Percentiles rank a stretch among this genome's conserved stretches.
Evolutionary conservation across 1,284 basidiomycete species (phyloP).

Genomic region (Fomitopsis pinicola): DNA sequence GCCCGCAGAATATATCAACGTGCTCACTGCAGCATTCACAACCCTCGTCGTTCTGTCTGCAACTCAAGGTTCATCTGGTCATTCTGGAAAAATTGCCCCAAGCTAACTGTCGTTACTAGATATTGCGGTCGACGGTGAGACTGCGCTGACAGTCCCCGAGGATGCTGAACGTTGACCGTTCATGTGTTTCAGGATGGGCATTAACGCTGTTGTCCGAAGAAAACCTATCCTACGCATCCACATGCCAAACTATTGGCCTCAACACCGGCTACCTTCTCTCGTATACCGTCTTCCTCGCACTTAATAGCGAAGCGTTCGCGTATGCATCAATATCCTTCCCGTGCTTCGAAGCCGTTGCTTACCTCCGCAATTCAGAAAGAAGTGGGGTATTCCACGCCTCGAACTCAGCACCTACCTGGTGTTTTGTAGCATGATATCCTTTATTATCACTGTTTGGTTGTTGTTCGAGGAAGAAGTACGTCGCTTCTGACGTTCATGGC

Average conservation of each 20-base stretch:
- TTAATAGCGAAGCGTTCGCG: constrained; percentile 94
- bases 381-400: constrained; percentile 86
- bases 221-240: constrained; percentile 94
- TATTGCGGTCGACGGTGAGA: constrained; percentile 90
- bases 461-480: constrained; percentile 87
- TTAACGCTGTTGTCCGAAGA: constrained; percentile 94
- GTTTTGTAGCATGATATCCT: constrained; percentile 84
- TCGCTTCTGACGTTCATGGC: constrained; percentile 1
- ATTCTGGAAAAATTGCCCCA: not conserved
- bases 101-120: constrained; percentile 45
- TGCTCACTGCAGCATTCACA: constrained; percentile 87
- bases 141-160: no score
- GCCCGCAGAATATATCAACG: constrained; percentile 79
- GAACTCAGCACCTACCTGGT: constrained; percentile 81
- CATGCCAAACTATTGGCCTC: constrained; percentile 96
- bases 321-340: constrained; percentile 34
- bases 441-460: constrained; percentile 84
- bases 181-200: constrained; percentile 74
- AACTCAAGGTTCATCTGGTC: constrained; percentile 74
- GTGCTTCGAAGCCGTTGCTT: constrained; percentile 4
- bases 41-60: constrained; percentile 93
- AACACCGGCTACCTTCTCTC: constrained; percentile 96
- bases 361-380: constrained; percentile 39
- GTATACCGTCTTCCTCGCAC: constrained; percentile 96
- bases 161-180: not conserved